Evolutionary conservation across 768 basidiomycete species (phyloP), one percentile per base, ranked within the genome.

Genomic region (Mycena filopes): DNA sequence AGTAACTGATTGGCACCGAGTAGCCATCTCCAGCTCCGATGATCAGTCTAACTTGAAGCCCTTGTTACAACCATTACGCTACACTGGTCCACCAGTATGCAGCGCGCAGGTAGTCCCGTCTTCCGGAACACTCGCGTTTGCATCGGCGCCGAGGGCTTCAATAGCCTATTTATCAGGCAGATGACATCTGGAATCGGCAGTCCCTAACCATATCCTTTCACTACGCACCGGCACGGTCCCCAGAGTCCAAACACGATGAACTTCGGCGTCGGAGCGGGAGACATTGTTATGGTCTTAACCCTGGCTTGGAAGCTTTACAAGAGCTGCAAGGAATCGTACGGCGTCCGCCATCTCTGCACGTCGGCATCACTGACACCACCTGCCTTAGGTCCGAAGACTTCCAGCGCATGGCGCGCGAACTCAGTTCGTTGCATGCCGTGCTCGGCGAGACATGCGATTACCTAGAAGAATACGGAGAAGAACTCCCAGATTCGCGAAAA

Each of bases 251-350:
- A 33, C 58, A 61, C 57, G 41, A 66, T 66, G 65, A 66, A 55
- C 49, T 66, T 66, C 42, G 60, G 60, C 42, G 13, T 66, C 23
- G 65, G 65, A 29, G 2, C 57, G 11, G 65, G 65, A 28, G 65
- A 66, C 43, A 53, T 66, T 60, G 41, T 45, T n/a, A 31, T 66
- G 15, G 59, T 66, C 29, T 57, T 48, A 11, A 50, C 15, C n/a
- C 23, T 57, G 15, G 26, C 54, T 8, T 66, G 65, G 65, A 56
- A 46, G 55, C 41, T 66, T 15, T 66, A 66, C 45, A 66, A 66
- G 48, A 50, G 38, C 42, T 60, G 55, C 54, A 66, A 66, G 33
- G 65, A 66, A 11, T 50, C 60, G 45, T 61, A 47, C 12, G 60
- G 23, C 33, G 26, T 10, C 38, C n/a, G 13, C 38, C 20, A 20